Conservation (phyloP, 257 asterid species). For the Haberlea rhodopensis region DNA sequence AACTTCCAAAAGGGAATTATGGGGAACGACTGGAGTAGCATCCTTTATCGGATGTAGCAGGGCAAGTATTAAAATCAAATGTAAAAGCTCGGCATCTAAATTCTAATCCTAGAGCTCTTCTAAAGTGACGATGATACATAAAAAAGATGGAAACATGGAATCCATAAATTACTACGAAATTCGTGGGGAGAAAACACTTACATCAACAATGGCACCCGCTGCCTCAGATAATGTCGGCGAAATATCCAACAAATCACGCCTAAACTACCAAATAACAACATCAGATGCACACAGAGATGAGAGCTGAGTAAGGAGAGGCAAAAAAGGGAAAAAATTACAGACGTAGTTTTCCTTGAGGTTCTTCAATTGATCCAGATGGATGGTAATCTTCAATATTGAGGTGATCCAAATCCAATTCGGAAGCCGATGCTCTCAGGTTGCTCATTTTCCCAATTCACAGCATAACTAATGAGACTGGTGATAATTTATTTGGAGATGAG, state of each 20-base stretch:
- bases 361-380: conserved; percentile 79
- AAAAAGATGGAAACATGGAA: no score
- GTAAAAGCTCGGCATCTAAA: no score
- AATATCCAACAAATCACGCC: no score
- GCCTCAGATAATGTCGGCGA: no score
- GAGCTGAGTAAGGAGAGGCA: neutral
- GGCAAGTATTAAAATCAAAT: no score
- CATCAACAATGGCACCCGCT: no score
- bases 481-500: no score
- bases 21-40: no score
- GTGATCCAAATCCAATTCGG: conserved; percentile 89
- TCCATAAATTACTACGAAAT: neutral
- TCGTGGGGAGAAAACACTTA: neutral
- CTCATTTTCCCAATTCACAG: conserved; percentile 40
- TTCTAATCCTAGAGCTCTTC: neutral
- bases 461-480: no score
- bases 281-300: neutral
- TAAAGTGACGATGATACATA: no score
- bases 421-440: conserved; percentile 47
- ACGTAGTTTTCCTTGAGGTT: conserved; percentile 74
- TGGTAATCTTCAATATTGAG: conserved; percentile 87
- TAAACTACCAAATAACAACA: conserved; percentile 19
- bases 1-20: no score
- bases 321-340: conserved; percentile 40
- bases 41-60: no score